Evolutionary conservation across 2,329 filamentous ascomycete species (phyloP), one percentile per base, ranked within the genome.

Genomic region (Colletotrichum lupini): DNA sequence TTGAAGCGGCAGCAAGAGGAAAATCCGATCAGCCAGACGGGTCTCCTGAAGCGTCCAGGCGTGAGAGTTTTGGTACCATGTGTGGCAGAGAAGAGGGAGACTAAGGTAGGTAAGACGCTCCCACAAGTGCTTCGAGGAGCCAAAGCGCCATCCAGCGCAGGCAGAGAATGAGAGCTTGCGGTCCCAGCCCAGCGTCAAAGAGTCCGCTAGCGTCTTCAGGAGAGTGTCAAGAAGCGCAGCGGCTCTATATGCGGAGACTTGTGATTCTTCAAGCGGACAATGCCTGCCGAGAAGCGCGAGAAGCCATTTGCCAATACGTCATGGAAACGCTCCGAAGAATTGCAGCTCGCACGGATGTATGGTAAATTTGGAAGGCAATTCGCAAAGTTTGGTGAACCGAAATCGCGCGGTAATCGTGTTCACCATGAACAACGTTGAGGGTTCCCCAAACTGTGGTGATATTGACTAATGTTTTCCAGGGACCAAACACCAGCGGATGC

Each of bases 41-140:
- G 46, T 46, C 37, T 63, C 61, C 71, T 65, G 67, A 71, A 73
- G 55, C 32, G 60, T 57, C 60, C 67, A 65, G 67, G 61, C 67
- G 55, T 6, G 55, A 55, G 49, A 59, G 12, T n/a, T 32, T 66
- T 35, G 60, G 49, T 42, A 52, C 35, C 24, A 59, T 61, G 19
- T n/a, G 60, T 32, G 49, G 60, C 19, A 49, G 42, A 49, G 42
- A 49, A 32, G 26, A 22, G 28, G 46, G 26, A 37, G 49, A 60
- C 46, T 46, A 65, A 42, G 19, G 35, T 26, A 16, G 35, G 32
- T 37, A 57, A 46, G 62, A 57, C 35, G 56, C 56, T 57, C 16
- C 16, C 57, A 26, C 19, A 28, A 67, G 57, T 35, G 49, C 49
- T 49, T 22, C n/a, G 16, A 16, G 7, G 52, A 49, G 67, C 60